phyloP scores from a whole-genome alignment of 106 monocot species.

The Apostasia ramifera region DNA sequence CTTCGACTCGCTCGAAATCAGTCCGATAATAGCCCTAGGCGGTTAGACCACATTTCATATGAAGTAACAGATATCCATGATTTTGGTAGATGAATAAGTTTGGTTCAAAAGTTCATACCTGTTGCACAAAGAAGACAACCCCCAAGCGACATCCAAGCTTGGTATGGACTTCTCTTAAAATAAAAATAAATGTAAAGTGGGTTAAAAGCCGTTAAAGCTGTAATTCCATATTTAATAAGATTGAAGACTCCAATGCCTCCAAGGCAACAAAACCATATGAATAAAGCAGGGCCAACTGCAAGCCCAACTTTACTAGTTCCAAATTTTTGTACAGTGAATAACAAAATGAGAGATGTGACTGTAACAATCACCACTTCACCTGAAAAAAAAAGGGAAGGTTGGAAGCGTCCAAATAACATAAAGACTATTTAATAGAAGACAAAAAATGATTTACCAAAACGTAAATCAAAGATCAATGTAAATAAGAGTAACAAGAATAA shows the following conservation, averaged over 20 bases:
- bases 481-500: no score
- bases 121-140: slow-evolving; percentile 95
- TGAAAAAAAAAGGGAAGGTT: slow-evolving; percentile 21
- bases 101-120: slow-evolving; percentile 29
- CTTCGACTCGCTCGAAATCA: no score
- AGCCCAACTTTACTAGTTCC: slow-evolving; percentile 96
- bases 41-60: neutral
- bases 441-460: slow-evolving; percentile 1
- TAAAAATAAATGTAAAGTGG: slow-evolving; percentile 72
- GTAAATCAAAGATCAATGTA: neutral
- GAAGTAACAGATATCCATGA: neutral
- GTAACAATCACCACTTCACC: slow-evolving; percentile 89
- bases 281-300: slow-evolving; percentile 75
- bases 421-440: neutral
- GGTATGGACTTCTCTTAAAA: slow-evolving; percentile 61
- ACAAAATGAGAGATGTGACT: slow-evolving; percentile 57
- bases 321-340: slow-evolving; percentile 89
- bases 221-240: slow-evolving; percentile 66
- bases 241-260: slow-evolving; percentile 83
- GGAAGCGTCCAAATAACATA: neutral
- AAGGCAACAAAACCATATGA: slow-evolving; percentile 92
- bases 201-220: slow-evolving; percentile 75
- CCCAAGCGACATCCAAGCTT: slow-evolving; percentile 92
- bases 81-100: neutral
- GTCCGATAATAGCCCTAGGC: neutral